Evolutionary conservation across 768 basidiomycete species (phyloP).

Genomic region (Rhodotorula babjevae): DNA sequence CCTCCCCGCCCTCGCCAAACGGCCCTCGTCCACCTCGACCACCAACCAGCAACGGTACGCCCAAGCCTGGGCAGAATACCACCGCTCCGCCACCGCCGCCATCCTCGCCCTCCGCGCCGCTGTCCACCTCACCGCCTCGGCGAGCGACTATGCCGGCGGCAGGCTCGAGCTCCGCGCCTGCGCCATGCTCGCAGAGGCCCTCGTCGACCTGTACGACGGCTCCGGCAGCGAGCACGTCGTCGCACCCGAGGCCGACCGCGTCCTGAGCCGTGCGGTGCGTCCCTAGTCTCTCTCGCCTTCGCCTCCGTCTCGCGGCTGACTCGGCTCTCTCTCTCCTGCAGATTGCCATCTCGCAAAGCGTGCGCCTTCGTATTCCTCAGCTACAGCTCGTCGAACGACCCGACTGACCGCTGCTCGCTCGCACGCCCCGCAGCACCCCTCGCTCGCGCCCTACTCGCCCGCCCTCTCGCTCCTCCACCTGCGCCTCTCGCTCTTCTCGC

Average conservation of each 20-base stretch:
- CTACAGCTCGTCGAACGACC: too few relatives aligned
- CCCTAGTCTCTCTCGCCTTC: neutral
- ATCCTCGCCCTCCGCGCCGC: slow-evolving; percentile 12
- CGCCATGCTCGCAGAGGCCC: slow-evolving; percentile 19
- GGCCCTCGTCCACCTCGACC: slow-evolving; percentile 3
- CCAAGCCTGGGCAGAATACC: slow-evolving; percentile 6
- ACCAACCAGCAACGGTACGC: slow-evolving; percentile 9
- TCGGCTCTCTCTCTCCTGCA: neutral
- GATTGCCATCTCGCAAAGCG: neutral
- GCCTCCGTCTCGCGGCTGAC: too few relatives aligned
- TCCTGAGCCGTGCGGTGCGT: slow-evolving; percentile 8
- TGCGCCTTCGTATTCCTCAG: neutral
- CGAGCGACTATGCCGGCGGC: slow-evolving; percentile 8
- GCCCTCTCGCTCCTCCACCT: slow-evolving; percentile 20
- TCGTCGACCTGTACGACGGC: slow-evolving; percentile 25
- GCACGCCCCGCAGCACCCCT: slow-evolving; percentile 7
- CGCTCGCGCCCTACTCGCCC: neutral
- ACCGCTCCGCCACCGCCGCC: neutral
- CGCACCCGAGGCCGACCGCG: slow-evolving; percentile 2
- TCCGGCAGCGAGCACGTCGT: neutral
- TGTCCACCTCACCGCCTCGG: neutral
- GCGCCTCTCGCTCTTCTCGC: slow-evolving; percentile 2
- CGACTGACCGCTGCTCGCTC: neutral
- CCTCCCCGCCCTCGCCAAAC: slow-evolving; percentile 8
- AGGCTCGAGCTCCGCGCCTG: slow-evolving; percentile 20